Conservation (phyloP, 768 basidiomycete genomes). For the Trametes cubensis region DNA sequence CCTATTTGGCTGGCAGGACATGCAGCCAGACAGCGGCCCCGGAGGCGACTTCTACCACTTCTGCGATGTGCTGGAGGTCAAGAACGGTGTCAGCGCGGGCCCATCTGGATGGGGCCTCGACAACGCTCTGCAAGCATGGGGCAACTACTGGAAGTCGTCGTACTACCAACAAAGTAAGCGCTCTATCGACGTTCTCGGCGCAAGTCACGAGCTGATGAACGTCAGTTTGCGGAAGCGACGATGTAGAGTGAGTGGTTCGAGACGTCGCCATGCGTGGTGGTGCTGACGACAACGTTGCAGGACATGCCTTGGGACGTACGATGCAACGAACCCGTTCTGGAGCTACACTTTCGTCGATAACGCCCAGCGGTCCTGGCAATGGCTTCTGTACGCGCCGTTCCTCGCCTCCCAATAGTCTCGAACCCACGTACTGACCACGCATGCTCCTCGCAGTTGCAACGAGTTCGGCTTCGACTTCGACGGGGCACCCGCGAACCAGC, state of each 20-base stretch:
- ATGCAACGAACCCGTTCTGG: slow-evolving; percentile 44
- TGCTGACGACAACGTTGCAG: slow-evolving; percentile 5
- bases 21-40: slow-evolving; percentile 53
- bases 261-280: too few relatives aligned
- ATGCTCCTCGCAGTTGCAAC: slow-evolving; percentile 54
- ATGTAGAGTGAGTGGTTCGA: slow-evolving; percentile 46
- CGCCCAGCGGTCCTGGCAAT: slow-evolving; percentile 59
- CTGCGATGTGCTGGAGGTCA: slow-evolving; percentile 65
- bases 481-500: slow-evolving; percentile 38
- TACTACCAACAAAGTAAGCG: slow-evolving; percentile 46
- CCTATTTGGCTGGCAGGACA: slow-evolving; percentile 64
- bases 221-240: slow-evolving; percentile 51
- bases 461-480: slow-evolving; percentile 55
- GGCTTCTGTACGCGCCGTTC: slow-evolving; percentile 51
- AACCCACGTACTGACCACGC: background rate
- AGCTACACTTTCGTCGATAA: slow-evolving; percentile 58
- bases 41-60: slow-evolving; percentile 52
- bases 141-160: slow-evolving; percentile 52
- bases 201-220: background rate
- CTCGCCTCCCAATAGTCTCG: background rate
- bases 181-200: background rate
- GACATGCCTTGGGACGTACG: slow-evolving; percentile 44
- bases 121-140: slow-evolving; percentile 59
- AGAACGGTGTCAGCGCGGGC: slow-evolving; percentile 50
- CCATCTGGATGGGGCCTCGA: slow-evolving; percentile 59